These are phyloP conservation scores for Babesia divergens DNA, from an alignment of 169 alveolate genomes.

Conservation along the genomic window DNA sequence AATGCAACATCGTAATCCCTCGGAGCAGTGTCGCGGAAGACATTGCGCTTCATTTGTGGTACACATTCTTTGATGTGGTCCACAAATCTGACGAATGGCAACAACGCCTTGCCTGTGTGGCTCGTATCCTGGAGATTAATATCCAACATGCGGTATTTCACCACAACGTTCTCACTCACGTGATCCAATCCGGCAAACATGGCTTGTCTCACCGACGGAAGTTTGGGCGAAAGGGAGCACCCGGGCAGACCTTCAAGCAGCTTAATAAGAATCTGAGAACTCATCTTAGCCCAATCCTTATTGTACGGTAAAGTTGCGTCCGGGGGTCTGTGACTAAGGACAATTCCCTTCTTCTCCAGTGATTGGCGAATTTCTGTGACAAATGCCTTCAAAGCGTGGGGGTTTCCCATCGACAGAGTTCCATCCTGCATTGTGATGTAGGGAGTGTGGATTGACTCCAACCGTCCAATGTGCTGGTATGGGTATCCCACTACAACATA, in stretches of 20 bases:
- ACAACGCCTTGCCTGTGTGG: not conserved
- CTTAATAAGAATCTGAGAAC: constrained; percentile 21
- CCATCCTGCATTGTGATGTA: constrained; percentile 34
- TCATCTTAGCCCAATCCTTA: constrained; percentile 1
- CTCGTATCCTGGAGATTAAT: constrained; percentile 47
- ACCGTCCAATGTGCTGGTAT: constrained; percentile 51
- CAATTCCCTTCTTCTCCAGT: constrained; percentile 29
- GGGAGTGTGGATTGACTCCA: constrained; percentile 59
- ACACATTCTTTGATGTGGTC: constrained; percentile 9
- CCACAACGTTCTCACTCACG: constrained; percentile 54
- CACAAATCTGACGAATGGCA: constrained; percentile 44
- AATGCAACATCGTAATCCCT: not conserved
- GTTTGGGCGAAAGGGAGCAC: not conserved
- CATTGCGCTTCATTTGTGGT: constrained; percentile 15
- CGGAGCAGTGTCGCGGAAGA: not conserved
- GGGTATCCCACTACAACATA: constrained; percentile 57
- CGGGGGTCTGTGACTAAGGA: constrained; percentile 19
- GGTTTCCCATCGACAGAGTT: constrained; percentile 2
- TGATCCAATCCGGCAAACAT: constrained; percentile 26
- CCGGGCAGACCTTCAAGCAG: constrained; percentile 37
- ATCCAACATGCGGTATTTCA: constrained; percentile 40
- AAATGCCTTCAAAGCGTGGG: constrained; percentile 12
- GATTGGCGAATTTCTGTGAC: constrained; percentile 1
- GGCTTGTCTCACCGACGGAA: constrained; percentile 23
- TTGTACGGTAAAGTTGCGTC: not conserved